Conservation (phyloP, 768 basidiomycete species). For the Phanerochaete carnosa region DNA sequence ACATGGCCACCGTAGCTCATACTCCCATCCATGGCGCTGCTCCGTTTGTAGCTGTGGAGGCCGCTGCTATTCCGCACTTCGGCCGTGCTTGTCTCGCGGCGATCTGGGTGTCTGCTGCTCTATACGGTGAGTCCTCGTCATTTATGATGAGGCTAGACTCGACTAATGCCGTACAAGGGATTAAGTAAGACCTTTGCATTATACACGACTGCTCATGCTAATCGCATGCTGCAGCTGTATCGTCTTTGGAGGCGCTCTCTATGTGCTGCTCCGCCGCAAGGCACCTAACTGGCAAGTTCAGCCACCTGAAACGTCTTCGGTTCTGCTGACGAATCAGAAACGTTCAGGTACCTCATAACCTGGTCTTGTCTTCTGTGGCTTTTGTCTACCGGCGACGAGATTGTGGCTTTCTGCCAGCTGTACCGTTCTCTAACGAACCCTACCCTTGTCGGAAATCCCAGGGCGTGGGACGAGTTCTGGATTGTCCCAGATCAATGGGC, state of each 20-base stretch:
- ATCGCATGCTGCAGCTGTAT: not conserved
- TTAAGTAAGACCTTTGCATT: not conserved
- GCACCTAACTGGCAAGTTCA: not conserved
- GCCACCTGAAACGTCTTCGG: too few species aligned
- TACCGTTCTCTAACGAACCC: not conserved
- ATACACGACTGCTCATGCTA: not conserved
- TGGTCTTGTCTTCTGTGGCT: not conserved
- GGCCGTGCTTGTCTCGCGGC: not conserved
- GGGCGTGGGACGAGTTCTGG: not conserved
- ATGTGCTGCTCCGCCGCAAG: not conserved
- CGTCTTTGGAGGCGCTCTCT: not conserved
- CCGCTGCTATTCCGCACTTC: not conserved
- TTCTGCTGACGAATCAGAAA: too few species aligned
- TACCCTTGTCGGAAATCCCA: not conserved
- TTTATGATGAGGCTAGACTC: not conserved
- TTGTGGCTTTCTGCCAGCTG: not conserved
- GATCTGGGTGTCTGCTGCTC: not conserved
- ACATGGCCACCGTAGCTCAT: too few species aligned
- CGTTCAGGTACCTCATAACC: not conserved
- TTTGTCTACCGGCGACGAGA: not conserved
- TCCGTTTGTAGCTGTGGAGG: not conserved
- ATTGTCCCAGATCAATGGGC: not conserved
- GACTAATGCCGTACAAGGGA: not conserved
- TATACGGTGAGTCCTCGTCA: not conserved
- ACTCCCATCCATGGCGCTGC: too few species aligned